Evolutionary conservation across 2,329 filamentous ascomycete species (phyloP).

Genomic region (Sclerotinia sclerotiorum): DNA sequence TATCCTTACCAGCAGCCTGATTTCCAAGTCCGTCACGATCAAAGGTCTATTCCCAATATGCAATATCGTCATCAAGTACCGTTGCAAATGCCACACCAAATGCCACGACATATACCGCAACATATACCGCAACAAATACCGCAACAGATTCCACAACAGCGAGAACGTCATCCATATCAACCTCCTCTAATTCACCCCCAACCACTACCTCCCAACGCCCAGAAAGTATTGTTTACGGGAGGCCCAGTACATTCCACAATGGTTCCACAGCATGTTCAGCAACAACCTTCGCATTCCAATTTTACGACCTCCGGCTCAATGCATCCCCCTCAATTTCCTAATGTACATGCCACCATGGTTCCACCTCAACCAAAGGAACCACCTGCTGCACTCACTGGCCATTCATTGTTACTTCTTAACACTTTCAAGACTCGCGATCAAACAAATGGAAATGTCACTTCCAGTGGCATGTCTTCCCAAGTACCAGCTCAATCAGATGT

Average conservation of each 20-base stretch:
- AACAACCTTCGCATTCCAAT: conserved; percentile 23
- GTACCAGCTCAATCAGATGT: conserved; percentile 25
- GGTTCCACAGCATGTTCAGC: conserved; percentile 39
- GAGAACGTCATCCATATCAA: conserved; percentile 36
- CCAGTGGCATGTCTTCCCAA: conserved; percentile 28
- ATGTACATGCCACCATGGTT: conserved; percentile 36
- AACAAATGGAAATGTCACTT: conserved; percentile 22
- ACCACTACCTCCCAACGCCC: conserved; percentile 53
- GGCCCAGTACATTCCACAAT: conserved; percentile 38
- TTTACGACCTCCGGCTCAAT: conserved; percentile 24
- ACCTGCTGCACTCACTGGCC: conserved; percentile 43
- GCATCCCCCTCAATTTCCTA: conserved; percentile 35
- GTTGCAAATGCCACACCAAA: conserved; percentile 16
- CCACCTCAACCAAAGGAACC: conserved; percentile 31
- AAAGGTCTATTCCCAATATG: conserved; percentile 1
- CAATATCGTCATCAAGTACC: conserved; percentile 18
- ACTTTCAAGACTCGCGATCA: conserved; percentile 44
- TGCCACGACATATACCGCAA: not conserved
- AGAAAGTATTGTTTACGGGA: conserved; percentile 52
- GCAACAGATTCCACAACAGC: conserved; percentile 30
- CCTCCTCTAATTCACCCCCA: conserved; percentile 42
- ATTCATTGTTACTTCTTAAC: conserved; percentile 48
- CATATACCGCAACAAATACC: conserved; percentile 15
- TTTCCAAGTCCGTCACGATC: conserved; percentile 25
- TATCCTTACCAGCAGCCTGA: conserved; percentile 35